A percentile compares a stretch with the other conserved stretches of the same genome.
These are phyloP conservation scores for Laburnicola sp. DNA, from an alignment of 2,329 filamentous ascomycete species.

Conservation along the genomic window DNA sequence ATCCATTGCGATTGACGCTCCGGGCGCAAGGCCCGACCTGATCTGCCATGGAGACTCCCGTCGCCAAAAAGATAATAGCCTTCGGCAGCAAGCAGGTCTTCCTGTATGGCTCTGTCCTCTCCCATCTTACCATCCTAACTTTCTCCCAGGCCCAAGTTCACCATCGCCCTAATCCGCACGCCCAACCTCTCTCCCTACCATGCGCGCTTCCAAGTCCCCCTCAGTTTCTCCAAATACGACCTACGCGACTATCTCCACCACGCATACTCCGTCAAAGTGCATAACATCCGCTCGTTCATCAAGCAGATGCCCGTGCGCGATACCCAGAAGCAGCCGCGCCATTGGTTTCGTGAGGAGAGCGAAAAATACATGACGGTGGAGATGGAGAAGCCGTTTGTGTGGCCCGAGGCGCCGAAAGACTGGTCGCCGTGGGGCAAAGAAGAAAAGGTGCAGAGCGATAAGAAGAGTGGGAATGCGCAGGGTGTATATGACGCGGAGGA, in stretches of 20 bases:
- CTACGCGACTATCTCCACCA: slow-evolving; percentile 92
- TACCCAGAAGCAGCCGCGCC: slow-evolving; percentile 52
- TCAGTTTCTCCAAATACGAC: slow-evolving; percentile 95
- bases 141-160: slow-evolving; percentile 71
- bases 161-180: slow-evolving; percentile 75
- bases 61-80: slow-evolving; percentile 39
- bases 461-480: slow-evolving; percentile 11
- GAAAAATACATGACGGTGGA: slow-evolving; percentile 96
- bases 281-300: slow-evolving; percentile 75
- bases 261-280: slow-evolving; percentile 73
- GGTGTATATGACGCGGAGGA: slow-evolving; percentile 11
- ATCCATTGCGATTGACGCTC: background rate
- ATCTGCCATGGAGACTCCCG: slow-evolving; percentile 33
- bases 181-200: slow-evolving; percentile 73
- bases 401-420: slow-evolving; percentile 71
- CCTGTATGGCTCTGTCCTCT: slow-evolving; percentile 43
- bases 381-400: slow-evolving; percentile 83
- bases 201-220: slow-evolving; percentile 86
- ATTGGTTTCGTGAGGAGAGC: slow-evolving; percentile 69
- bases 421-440: slow-evolving; percentile 50
- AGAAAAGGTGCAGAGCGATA: slow-evolving; percentile 46
- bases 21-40: background rate
- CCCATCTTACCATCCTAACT: slow-evolving; percentile 14
- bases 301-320: slow-evolving; percentile 68
- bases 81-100: slow-evolving; percentile 52